Evolutionary conservation across 176 grass and related monocot genomes (phyloP).

Genomic region (Zea mays): DNA sequence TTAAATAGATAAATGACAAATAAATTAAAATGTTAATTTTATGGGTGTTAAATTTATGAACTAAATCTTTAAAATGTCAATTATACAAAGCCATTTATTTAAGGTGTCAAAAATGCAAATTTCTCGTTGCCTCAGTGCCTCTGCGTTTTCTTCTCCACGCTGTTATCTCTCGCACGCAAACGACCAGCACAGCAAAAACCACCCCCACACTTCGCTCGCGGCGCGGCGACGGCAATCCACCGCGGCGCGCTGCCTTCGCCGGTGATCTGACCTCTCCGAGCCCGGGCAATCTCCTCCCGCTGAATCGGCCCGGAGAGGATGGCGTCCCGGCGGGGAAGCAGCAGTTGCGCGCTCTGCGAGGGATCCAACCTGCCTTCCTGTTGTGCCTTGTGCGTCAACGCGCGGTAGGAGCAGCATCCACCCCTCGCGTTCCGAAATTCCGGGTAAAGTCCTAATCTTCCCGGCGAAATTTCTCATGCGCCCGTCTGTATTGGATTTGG

Average conservation of each 20-base stretch:
- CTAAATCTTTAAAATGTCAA: too few species aligned
- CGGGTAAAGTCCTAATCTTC: background rate
- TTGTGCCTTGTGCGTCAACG: constrained; percentile 77
- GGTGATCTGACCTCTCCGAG: background rate
- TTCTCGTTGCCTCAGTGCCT: too few species aligned
- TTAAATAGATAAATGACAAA: too few species aligned
- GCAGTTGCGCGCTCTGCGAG: constrained; percentile 79
- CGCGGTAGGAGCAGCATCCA: constrained; percentile 40
- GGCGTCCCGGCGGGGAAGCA: constrained; percentile 48
- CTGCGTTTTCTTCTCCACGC: constrained; percentile 19
- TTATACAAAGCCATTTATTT: too few species aligned
- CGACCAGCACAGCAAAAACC: constrained; percentile 8
- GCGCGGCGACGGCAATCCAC: constrained; percentile 6
- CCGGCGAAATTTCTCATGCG: background rate
- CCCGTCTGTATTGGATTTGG: background rate
- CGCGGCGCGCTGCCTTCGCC: background rate
- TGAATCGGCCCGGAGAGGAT: constrained; percentile 28
- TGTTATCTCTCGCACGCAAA: constrained; percentile 41
- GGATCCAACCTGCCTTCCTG: constrained; percentile 78
- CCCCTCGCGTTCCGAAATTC: background rate
- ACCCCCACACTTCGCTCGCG: background rate
- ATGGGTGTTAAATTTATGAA: too few species aligned
- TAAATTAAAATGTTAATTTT: too few species aligned
- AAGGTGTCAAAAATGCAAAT: too few species aligned
- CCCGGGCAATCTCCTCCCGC: background rate